Evolutionary conservation across 2,329 filamentous ascomycete species (phyloP).

Genomic region (Fusarium subglutinans): DNA sequence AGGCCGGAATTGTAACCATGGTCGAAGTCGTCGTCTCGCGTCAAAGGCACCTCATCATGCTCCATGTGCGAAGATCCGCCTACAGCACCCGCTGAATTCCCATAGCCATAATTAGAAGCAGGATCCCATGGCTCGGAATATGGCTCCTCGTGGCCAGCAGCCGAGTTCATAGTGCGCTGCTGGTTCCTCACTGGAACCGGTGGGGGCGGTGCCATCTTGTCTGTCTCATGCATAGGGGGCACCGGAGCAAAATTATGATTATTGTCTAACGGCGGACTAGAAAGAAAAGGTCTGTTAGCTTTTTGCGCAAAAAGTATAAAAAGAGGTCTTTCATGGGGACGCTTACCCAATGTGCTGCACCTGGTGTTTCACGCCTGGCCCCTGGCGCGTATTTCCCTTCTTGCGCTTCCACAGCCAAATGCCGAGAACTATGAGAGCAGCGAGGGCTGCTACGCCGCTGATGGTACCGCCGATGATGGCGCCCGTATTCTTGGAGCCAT

Average conservation of each 20-base stretch:
- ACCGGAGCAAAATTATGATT: conserved; percentile 44
- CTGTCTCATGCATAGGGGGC: conserved; percentile 40
- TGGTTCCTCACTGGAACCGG: conserved; percentile 31
- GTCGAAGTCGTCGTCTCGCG: conserved; percentile 56
- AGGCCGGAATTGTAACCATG: conserved; percentile 55
- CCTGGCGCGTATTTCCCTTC: conserved; percentile 53
- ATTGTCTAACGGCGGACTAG: conserved; percentile 43
- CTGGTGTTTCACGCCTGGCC: conserved; percentile 51
- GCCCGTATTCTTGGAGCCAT: conserved; percentile 51
- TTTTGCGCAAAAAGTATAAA: background rate
- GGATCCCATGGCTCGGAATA: conserved; percentile 34
- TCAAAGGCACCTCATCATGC: conserved; percentile 52
- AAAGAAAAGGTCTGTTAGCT: conserved; percentile 30
- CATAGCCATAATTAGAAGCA: conserved; percentile 27
- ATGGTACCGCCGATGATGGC: conserved; percentile 65
- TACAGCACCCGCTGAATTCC: conserved; percentile 24
- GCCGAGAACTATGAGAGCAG: conserved; percentile 53
- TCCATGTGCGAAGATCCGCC: conserved; percentile 41
- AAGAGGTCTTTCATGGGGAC: background rate
- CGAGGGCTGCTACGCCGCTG: conserved; percentile 59
- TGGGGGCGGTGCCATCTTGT: conserved; percentile 33
- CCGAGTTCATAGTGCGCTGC: conserved; percentile 24
- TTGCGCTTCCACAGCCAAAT: conserved; percentile 58
- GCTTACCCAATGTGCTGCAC: conserved; percentile 55
- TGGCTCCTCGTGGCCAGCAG: conserved; percentile 19